Evolutionary conservation across 2,329 filamentous ascomycete species (phyloP).

Genomic region (Diplocarpon mali): DNA sequence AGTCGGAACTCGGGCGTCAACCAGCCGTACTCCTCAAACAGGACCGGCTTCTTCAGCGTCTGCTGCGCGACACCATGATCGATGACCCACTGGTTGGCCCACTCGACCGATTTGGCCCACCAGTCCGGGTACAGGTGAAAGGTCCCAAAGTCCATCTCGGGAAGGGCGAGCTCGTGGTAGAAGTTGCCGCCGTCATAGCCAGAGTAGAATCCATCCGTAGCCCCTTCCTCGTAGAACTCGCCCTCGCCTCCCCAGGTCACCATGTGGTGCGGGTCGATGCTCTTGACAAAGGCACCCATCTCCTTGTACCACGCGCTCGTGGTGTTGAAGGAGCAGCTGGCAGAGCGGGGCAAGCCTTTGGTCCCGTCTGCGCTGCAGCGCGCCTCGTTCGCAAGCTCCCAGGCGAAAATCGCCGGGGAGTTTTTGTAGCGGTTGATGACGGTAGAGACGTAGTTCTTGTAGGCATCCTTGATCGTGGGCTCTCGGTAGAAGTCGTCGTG

Average conservation of each 20-base stretch:
- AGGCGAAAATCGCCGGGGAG: conserved; percentile 40
- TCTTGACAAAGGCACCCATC: conserved; percentile 4
- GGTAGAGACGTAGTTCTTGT: conserved; percentile 34
- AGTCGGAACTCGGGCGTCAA: background rate
- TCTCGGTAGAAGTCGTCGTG: conserved; percentile 35
- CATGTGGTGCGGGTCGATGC: conserved; percentile 5
- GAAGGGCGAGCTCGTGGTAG: conserved; percentile 2
- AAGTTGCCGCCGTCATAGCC: conserved; percentile 4
- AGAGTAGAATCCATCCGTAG: conserved; percentile 1
- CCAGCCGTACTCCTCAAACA: conserved; percentile 6
- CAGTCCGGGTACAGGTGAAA: conserved; percentile 6
- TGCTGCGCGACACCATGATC: conserved; percentile 6
- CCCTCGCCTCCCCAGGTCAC: conserved; percentile 6
- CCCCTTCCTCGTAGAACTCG: conserved; percentile 3
- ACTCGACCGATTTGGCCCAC: conserved; percentile 3
- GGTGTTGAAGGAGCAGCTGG: conserved; percentile 2
- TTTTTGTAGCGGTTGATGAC: conserved; percentile 38
- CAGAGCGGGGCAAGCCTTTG: background rate
- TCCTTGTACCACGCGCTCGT: conserved; percentile 3
- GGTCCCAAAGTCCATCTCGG: conserved; percentile 7
- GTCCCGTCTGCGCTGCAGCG: conserved; percentile 2
- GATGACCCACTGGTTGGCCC: conserved; percentile 4
- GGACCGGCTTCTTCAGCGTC: conserved; percentile 3
- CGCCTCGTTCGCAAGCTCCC: conserved; percentile 42
- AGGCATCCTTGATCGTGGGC: conserved; percentile 32